Base-by-base conservation (phyloP, 2,329 filamentous ascomycete species). In the Myriosclerotinia duriaeana region DNA sequence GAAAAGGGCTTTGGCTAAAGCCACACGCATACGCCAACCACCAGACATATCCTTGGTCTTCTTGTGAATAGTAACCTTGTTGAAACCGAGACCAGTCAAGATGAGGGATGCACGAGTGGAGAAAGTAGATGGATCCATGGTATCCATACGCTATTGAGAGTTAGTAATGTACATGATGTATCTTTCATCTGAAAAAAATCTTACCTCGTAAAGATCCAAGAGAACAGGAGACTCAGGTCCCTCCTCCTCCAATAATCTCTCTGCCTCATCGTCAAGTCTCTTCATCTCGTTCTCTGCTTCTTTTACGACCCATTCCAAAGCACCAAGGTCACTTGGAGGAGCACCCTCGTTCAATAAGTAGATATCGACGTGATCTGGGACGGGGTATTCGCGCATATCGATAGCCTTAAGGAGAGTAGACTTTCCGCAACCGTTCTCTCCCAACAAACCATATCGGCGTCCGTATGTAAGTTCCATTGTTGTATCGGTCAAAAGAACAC, bases 31-130 rank as follows among this genome's bases (percentile, higher is more conserved):
- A 85, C 94, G 89, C 95, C 95, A 99, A 75, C 95, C 95, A 92
- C 95, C 95, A 72, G 95, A 99, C 96, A 99, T 99, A 80, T 99
- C 96, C 87, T 98, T 99, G 75, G 96, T 99, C 88, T 96, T 97
- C 87, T 99, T 99, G 80, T 96, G 84, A 78, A 99, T 98, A 66
- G 96, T 99, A 74, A 81, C 82, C 85, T 98, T 98, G 89, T 99
- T 97, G 88, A 99, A 99, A 72, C 95, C 95, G 68, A 99, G 90
- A 93, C 95, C 95, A 66, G 95, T 99, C 74, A 99, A 81, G 78
- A 99, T 99, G 72, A 97, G 89, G 66, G 94, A 97, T 69, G 95
- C 95, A 78, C 95, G 92, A 69, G 94, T 97, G 77, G 92, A 84
- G 82, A 99, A 99, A 63, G 96, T 99, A 48, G 93, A 96, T 58